These are phyloP conservation scores for Didymosphaeria variabile DNA, from an alignment of 2,329 filamentous ascomycete species.

Conservation along the genomic window DNA sequence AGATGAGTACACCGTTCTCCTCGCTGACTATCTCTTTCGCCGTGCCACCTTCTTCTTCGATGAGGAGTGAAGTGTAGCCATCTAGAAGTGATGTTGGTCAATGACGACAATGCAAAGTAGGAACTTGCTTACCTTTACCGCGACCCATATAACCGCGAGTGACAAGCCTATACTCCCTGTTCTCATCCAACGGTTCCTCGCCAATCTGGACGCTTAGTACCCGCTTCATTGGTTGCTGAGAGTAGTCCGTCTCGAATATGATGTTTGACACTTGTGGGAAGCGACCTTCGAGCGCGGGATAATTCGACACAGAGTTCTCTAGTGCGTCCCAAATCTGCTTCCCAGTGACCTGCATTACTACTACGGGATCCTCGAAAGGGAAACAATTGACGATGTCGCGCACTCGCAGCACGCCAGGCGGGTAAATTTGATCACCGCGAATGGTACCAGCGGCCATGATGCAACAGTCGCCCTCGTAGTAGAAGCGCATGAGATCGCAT, in stretches of 20 bases:
- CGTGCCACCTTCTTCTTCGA: conserved; percentile 76
- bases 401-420: conserved; percentile 77
- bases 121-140: conserved; percentile 64
- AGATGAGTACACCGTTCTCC: conserved; percentile 87
- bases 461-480: conserved; percentile 81
- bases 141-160: conserved; percentile 90
- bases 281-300: conserved; percentile 82
- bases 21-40: conserved; percentile 83
- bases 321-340: conserved; percentile 79
- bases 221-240: conserved; percentile 67
- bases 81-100: conserved; percentile 57
- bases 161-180: conserved; percentile 74
- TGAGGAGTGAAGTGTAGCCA: conserved; percentile 79
- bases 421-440: conserved; percentile 87
- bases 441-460: conserved; percentile 89
- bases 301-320: conserved; percentile 82
- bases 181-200: conserved; percentile 67
- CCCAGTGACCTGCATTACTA: conserved; percentile 77
- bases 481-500: conserved; percentile 87
- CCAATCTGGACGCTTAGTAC: conserved; percentile 70
- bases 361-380: conserved; percentile 89
- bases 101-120: not conserved
- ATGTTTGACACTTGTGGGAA: conserved; percentile 92
- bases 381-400: conserved; percentile 90
- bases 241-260: conserved; percentile 74